Conservation (phyloP, 805 yeast genomes). For the Danielozyma ontarioensis region DNA sequence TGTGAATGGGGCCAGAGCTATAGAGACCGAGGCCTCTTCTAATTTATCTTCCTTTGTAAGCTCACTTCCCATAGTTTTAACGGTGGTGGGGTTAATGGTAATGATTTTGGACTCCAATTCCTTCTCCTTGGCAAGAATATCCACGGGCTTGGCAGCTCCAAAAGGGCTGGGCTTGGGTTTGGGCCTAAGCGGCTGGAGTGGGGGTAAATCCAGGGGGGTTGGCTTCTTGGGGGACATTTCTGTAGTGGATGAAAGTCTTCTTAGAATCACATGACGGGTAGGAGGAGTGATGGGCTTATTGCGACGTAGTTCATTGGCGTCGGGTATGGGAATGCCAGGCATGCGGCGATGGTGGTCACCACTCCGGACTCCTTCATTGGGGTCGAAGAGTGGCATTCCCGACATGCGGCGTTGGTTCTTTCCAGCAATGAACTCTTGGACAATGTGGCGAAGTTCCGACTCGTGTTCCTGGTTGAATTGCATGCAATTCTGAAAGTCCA, state of each 20-base stretch:
- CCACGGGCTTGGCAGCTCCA: constrained; percentile 85
- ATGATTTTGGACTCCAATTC: constrained; percentile 48
- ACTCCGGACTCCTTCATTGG: constrained; percentile 2
- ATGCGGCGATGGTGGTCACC: no score
- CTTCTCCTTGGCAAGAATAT: constrained; percentile 56
- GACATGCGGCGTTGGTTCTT: constrained; percentile 3
- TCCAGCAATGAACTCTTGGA: constrained; percentile 22
- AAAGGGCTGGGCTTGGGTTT: constrained; percentile 61
- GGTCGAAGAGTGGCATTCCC: background rate
- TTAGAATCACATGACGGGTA: no score
- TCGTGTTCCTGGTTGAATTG: constrained; percentile 33
- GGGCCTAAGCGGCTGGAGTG: constrained; percentile 10
- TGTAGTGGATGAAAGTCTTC: no score
- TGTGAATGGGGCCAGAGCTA: no score
- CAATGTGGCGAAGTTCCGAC: constrained; percentile 23
- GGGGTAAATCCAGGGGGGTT: constrained; percentile 5
- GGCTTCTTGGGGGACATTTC: background rate
- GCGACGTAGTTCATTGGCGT: constrained; percentile 6
- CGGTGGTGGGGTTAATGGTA: constrained; percentile 27
- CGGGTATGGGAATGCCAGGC: constrained; percentile 2
- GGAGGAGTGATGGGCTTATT: constrained; percentile 2
- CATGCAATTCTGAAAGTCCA: constrained; percentile 37
- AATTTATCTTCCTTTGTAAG: background rate
- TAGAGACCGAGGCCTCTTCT: background rate
- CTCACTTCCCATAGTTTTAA: constrained; percentile 22